Evolutionary conservation across 2,329 filamentous ascomycete genomes (phyloP), one percentile per base, ranked within the genome.

Genomic region (Didymella sp.): DNA sequence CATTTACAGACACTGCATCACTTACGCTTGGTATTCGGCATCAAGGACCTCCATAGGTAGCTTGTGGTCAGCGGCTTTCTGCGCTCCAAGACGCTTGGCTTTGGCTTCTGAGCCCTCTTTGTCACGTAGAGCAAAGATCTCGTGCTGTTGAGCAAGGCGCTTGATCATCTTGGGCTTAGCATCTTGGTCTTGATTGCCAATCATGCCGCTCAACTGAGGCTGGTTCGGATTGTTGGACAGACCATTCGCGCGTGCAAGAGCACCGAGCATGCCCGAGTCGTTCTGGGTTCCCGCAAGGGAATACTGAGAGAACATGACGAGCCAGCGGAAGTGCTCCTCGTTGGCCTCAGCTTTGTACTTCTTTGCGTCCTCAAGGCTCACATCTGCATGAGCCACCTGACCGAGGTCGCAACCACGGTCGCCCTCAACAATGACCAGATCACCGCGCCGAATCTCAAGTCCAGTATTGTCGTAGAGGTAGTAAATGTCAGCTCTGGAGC

Each of bases 11-110:
- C 13, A 19, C 4, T n/a, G 12, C 30, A n/a, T 24, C 17, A 84
- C 91, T 85, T 82, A 96, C 94, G 96, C 96, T 73, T 99, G 95
- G 73, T 97, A 99, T 75, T 99, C 95, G 4, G 95, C 95, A 78
- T 99, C 95, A 6, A 99, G 85, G 62, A 99, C 98, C 76, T 99
- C 95, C 95, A 99, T 98, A 68, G 96, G 93, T 25, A 98, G 83
- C 44, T 91, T 89, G 75, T 98, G 93, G 71, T 98, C 94, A 64
- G 90, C 90, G 51, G 97, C 95, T 77, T 98, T 99, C 70, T 96
- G 91, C 81, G 96, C 95, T 74, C 93, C 97, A 40, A 96, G 89
- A 52, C 95, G 87, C 80, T 99, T 98, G 1, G 95, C 95, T 76
- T 98, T 98, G 17, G 95, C 95, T 76, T 99, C 95, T 61, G 96